Percentiles rank a stretch among this genome's conserved stretches.
These are phyloP conservation scores for Talaromyces sp. DNA, from an alignment of 2,329 filamentous ascomycete species.

Conservation along the genomic window DNA sequence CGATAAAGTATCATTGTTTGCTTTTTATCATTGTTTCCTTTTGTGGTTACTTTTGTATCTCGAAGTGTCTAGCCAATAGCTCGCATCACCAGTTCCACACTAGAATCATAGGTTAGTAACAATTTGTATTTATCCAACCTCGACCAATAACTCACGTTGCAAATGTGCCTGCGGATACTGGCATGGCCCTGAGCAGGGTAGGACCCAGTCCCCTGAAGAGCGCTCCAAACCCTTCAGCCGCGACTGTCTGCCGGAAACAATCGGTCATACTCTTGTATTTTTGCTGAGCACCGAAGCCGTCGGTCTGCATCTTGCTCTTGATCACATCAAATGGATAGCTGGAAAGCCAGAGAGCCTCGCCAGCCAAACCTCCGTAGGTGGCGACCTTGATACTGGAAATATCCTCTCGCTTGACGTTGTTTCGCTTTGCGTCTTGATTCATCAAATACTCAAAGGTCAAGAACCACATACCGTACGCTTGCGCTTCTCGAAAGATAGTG, in stretches of 20 bases:
- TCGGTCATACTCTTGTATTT: constrained; percentile 78
- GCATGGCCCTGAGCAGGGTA: constrained; percentile 90
- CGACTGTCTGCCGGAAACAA: constrained; percentile 80
- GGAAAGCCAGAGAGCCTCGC: constrained; percentile 86
- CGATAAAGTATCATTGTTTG: neutral
- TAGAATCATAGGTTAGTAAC: constrained; percentile 17
- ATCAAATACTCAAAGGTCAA: constrained; percentile 92
- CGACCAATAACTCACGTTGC: constrained; percentile 53
- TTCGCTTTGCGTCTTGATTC: constrained; percentile 78
- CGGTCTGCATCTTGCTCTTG: constrained; percentile 99
- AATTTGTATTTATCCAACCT: constrained; percentile 2
- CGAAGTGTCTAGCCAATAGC: constrained; percentile 30
- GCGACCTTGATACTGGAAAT: constrained; percentile 83
- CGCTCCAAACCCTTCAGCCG: constrained; percentile 67
- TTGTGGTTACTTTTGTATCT: neutral
- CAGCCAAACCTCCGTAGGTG: constrained; percentile 85
- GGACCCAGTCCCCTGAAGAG: constrained; percentile 96
- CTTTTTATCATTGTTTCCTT: neutral
- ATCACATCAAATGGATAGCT: constrained; percentile 96
- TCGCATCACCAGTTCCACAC: constrained; percentile 44
- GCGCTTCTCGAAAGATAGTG: constrained; percentile 80
- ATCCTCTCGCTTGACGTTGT: constrained; percentile 67
- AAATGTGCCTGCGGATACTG: constrained; percentile 96
- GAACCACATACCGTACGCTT: constrained; percentile 96
- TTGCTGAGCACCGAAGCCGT: constrained; percentile 71